phyloP scores from a whole-genome alignment of 1,284 basidiomycete genomes.

The Ustilago nuda region DNA sequence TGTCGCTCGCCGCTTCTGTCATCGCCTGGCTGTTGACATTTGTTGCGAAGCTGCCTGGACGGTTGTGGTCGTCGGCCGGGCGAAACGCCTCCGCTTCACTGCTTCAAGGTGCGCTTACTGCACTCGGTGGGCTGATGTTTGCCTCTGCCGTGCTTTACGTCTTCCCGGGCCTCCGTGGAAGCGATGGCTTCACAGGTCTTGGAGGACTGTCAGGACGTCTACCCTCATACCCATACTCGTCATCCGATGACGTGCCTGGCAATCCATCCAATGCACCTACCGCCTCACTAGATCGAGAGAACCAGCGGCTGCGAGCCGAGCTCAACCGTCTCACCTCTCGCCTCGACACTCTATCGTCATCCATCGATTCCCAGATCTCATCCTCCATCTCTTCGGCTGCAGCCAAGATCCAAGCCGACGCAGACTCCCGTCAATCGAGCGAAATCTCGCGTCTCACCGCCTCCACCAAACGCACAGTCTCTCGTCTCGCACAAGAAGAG shows the following conservation, averaged over 20 bases:
- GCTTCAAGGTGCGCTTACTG: neutral
- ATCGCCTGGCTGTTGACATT: neutral
- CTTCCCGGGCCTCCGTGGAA: neutral
- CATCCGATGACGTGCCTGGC: constrained; percentile 19
- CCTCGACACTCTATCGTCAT: constrained; percentile 28
- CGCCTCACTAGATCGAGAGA: constrained; percentile 32
- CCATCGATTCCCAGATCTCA: constrained; percentile 36
- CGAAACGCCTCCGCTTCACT: neutral
- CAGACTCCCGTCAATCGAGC: constrained; percentile 26
- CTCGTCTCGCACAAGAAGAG: constrained; percentile 45
- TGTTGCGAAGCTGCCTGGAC: constrained; percentile 4
- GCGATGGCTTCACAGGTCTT: neutral
- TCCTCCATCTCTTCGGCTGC: constrained; percentile 22
- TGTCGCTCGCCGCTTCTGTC: neutral
- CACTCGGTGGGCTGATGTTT: constrained; percentile 3
- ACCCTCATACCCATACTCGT: neutral
- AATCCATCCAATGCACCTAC: constrained; percentile 1
- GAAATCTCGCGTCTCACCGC: constrained; percentile 33
- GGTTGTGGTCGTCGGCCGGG: constrained; percentile 3
- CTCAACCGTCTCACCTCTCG: constrained; percentile 23
- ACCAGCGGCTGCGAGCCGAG: constrained; percentile 32
- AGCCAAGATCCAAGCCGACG: constrained; percentile 33
- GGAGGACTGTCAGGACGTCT: neutral
- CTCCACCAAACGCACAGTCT: constrained; percentile 33
- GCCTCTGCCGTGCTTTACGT: neutral